Evolutionary conservation across 1,139 yeast genomes (phyloP).

Genomic region (Hanseniaspora gamundiae): DNA sequence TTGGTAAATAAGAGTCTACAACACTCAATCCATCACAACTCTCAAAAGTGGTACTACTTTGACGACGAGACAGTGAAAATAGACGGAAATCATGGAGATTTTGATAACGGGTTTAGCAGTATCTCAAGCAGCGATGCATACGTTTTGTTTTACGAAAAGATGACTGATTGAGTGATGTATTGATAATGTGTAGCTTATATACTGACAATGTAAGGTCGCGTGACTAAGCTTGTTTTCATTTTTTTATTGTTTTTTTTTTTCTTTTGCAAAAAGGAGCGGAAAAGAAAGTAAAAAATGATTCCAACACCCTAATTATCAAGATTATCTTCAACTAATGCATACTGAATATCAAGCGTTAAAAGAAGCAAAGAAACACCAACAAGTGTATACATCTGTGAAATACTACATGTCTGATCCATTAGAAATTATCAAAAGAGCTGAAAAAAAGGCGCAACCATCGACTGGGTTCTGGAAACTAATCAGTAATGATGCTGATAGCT

Average conservation of each 20-base stretch:
- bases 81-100: constrained; percentile 37
- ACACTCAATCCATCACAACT: constrained; percentile 22
- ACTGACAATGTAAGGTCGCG: neutral
- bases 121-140: constrained; percentile 52
- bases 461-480: constrained; percentile 65
- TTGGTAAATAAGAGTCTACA: constrained; percentile 39
- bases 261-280: neutral
- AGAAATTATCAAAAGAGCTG: constrained; percentile 34
- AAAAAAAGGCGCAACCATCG: constrained; percentile 55
- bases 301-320: too few species aligned
- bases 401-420: constrained; percentile 4
- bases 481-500: constrained; percentile 49
- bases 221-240: too few species aligned
- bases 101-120: constrained; percentile 29
- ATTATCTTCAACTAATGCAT: too few species aligned
- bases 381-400: neutral
- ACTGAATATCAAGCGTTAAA: too few species aligned
- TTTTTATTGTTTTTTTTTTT: neutral
- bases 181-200: neutral
- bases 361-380: neutral
- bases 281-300: too few species aligned
- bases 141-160: constrained; percentile 55
- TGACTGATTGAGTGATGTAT: constrained; percentile 9
- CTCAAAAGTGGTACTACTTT: constrained; percentile 53
- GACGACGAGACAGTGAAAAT: constrained; percentile 53